Conservation (phyloP, 1,284 basidiomycete genomes). For the Inonotus obliquus region DNA sequence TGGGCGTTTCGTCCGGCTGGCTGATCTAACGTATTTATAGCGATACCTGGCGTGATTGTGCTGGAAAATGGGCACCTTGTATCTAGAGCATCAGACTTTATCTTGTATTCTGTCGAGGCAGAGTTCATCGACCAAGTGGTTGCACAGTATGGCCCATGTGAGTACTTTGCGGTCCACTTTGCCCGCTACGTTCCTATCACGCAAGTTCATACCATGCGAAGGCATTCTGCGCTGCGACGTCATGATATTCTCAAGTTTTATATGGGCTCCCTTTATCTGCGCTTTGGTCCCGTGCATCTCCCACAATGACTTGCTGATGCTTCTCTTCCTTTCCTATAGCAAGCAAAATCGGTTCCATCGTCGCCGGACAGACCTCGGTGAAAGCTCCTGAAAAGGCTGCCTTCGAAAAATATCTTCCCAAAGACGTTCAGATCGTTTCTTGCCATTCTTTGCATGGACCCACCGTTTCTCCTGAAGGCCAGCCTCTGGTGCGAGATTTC, state of each 20-base stretch:
- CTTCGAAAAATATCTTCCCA: conserved; percentile 86
- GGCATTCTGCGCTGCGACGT: neutral
- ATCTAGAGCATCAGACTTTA: conserved; percentile 80
- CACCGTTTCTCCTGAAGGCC: conserved; percentile 84
- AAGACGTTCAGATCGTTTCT: conserved; percentile 86
- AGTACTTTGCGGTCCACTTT: conserved; percentile 26
- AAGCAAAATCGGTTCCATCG: conserved; percentile 89
- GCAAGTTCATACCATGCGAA: conserved; percentile 1
- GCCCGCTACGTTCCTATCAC: neutral
- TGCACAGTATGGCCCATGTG: conserved; percentile 86
- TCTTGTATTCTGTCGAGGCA: conserved; percentile 94
- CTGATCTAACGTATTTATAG: conserved; percentile 28
- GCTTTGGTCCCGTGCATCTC: too few species aligned
- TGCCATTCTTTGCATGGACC: conserved; percentile 96
- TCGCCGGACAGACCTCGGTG: conserved; percentile 94
- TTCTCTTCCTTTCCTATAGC: conserved; percentile 43
- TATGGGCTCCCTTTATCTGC: neutral
- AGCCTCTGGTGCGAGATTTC: conserved; percentile 82
- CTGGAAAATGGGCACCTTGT: conserved; percentile 80
- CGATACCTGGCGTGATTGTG: conserved; percentile 56
- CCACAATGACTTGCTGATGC: conserved; percentile 12
- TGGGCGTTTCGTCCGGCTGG: conserved; percentile 10
- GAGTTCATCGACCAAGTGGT: conserved; percentile 86
- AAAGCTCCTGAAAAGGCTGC: conserved; percentile 92
- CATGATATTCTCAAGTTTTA: neutral